Percentiles rank a stretch among this genome's conserved stretches.
Evolutionary conservation across 371 early-diverging fungal species (phyloP).

Genomic region (Dichotomocladium elegans): DNA sequence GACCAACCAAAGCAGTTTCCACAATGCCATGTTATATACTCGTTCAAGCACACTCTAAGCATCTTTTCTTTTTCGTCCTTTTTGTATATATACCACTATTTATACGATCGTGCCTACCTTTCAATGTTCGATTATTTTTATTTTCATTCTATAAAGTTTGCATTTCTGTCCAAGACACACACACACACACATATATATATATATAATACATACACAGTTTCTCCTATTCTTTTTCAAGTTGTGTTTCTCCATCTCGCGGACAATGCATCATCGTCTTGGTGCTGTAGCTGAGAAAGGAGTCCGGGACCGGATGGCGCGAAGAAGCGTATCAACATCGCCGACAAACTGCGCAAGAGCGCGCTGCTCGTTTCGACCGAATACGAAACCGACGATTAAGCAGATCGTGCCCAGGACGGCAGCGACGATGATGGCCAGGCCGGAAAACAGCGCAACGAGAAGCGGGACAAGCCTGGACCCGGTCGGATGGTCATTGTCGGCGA

Average conservation of each 20-base stretch:
- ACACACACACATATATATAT: too few species aligned
- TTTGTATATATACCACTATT: neutral
- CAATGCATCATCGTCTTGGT: too few species aligned
- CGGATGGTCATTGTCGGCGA: neutral
- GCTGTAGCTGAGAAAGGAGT: too few species aligned
- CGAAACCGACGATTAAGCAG: conserved; percentile 40
- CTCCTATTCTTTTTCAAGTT: too few species aligned
- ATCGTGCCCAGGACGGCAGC: conserved; percentile 15
- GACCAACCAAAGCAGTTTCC: neutral
- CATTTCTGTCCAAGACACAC: too few species aligned
- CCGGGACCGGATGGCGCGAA: conserved; percentile 3
- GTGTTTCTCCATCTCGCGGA: too few species aligned
- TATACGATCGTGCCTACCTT: neutral
- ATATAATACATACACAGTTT: too few species aligned
- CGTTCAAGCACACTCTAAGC: conserved; percentile 15
- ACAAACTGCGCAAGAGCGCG: conserved; percentile 25
- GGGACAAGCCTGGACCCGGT: too few species aligned
- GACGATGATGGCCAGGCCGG: conserved; percentile 12
- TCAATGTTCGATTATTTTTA: too few species aligned
- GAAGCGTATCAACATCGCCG: conserved; percentile 19
- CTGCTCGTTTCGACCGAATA: conserved; percentile 37
- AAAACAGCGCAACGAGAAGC: conserved; percentile 8
- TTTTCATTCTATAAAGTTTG: too few species aligned
- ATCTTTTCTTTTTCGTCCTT: neutral
- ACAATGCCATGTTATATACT: conserved; percentile 10